phyloP scores from a whole-genome alignment of 306 rosid species.

The Dicorynia guianensis region DNA sequence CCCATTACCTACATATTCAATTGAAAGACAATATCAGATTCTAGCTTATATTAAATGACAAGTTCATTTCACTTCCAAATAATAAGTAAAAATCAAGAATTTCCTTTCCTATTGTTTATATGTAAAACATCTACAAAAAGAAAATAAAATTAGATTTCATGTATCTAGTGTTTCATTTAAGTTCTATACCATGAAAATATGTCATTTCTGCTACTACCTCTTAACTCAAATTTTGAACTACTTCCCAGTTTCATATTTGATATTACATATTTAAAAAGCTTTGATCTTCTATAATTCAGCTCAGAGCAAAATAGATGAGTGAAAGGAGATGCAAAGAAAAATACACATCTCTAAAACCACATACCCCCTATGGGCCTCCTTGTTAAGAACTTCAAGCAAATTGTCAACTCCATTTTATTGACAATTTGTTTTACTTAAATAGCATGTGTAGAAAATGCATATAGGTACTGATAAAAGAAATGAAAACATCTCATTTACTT shows the following conservation, averaged over 20 bases:
- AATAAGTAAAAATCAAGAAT: neutral
- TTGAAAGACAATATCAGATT: slow-evolving; percentile 43
- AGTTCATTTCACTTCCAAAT: slow-evolving; percentile 18
- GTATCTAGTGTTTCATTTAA: slow-evolving; percentile 7
- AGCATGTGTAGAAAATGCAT: neutral
- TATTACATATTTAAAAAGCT: slow-evolving; percentile 16
- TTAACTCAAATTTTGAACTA: slow-evolving; percentile 17
- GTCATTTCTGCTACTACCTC: slow-evolving; percentile 5
- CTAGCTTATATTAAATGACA: slow-evolving; percentile 22
- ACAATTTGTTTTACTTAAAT: neutral
- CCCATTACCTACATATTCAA: slow-evolving; percentile 89
- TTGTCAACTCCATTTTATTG: slow-evolving; percentile 64
- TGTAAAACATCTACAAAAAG: slow-evolving; percentile 11
- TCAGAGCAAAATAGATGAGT: slow-evolving; percentile 11
- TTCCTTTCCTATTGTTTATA: slow-evolving; percentile 29
- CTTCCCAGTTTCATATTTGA: neutral
- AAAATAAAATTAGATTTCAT: slow-evolving; percentile 30
- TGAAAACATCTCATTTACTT: slow-evolving; percentile 48
- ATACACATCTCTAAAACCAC: slow-evolving; percentile 14
- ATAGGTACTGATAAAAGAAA: neutral
- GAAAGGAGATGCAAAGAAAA: neutral
- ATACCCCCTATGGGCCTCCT: slow-evolving; percentile 87
- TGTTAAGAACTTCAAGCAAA: slow-evolving; percentile 87
- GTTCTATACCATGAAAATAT: slow-evolving; percentile 19
- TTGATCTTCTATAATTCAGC: neutral